These are phyloP conservation scores for Apiospora rasikravindrae DNA, from an alignment of 2,329 filamentous ascomycete genomes.

Conservation along the genomic window DNA sequence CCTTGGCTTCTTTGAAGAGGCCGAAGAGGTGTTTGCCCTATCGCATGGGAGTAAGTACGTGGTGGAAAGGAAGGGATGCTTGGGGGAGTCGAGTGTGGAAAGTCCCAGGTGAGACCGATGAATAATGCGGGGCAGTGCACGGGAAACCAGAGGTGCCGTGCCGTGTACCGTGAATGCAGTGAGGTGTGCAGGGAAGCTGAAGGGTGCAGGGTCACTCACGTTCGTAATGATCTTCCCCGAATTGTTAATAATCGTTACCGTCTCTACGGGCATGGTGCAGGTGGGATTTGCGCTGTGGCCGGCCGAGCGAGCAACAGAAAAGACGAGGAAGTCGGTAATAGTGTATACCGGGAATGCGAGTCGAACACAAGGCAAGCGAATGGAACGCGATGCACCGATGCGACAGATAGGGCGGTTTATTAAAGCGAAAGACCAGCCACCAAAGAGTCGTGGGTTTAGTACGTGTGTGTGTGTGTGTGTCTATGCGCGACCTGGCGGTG, in stretches of 20 bases:
- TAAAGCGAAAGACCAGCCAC: constrained; percentile 15
- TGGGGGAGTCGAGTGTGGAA: too few relatives aligned
- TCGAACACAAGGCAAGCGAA: background rate
- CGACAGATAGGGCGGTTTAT: background rate
- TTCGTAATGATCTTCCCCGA: constrained; percentile 91
- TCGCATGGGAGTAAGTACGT: background rate
- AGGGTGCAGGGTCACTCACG: constrained; percentile 54
- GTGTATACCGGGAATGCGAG: background rate
- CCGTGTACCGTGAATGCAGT: background rate
- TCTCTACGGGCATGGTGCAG: constrained; percentile 58
- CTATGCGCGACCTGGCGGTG: constrained; percentile 17
- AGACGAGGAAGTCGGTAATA: background rate
- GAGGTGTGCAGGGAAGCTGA: background rate
- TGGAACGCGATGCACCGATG: background rate
- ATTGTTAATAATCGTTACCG: constrained; percentile 87
- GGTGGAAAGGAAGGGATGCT: background rate
- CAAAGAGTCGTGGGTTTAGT: background rate
- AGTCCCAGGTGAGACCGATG: background rate
- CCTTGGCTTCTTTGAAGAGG: constrained; percentile 91
- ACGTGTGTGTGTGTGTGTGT: background rate
- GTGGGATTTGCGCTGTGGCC: background rate
- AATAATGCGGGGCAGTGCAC: background rate
- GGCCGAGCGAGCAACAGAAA: background rate
- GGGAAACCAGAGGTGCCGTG: background rate
- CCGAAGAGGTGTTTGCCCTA: constrained; percentile 89